These are phyloP conservation scores for Plantago ovata DNA, from an alignment of 257 asterid species.

Conservation along the genomic window DNA sequence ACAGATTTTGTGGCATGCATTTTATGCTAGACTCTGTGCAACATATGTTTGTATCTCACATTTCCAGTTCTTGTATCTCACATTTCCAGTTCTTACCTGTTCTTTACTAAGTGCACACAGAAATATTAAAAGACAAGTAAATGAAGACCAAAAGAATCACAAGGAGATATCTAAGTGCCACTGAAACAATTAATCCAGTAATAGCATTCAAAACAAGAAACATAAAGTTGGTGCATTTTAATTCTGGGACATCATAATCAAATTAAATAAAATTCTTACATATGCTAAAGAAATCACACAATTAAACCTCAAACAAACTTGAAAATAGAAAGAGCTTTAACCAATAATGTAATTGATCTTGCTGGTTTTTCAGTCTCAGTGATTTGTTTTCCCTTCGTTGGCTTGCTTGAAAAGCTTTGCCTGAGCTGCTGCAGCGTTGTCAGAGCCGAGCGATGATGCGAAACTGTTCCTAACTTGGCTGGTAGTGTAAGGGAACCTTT, in stretches of 20 bases:
- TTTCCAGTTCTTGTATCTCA: too few relatives aligned
- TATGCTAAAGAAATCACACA: constrained; percentile 19
- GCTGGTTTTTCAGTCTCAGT: constrained; percentile 28
- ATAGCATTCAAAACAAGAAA: constrained; percentile 15
- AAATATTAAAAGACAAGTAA: too few relatives aligned
- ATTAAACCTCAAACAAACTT: constrained; percentile 21
- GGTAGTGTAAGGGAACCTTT: constrained; percentile 62
- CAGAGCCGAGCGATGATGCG: constrained; percentile 53
- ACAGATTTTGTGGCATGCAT: too few relatives aligned
- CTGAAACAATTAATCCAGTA: constrained; percentile 10
- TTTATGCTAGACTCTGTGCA: too few relatives aligned
- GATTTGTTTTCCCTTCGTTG: constrained; percentile 59
- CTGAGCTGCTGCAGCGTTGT: constrained; percentile 74
- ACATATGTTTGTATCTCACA: too few relatives aligned
- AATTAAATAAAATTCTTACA: constrained; percentile 25
- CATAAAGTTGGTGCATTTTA: constrained; percentile 20
- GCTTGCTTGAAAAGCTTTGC: constrained; percentile 78
- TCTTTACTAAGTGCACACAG: too few relatives aligned
- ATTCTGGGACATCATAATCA: constrained; percentile 22
- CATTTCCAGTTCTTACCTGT: too few relatives aligned
- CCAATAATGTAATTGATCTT: constrained; percentile 15
- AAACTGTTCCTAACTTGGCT: constrained; percentile 69
- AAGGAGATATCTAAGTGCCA: not conserved
- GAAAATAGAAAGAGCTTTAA: constrained; percentile 11
- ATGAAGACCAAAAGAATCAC: too few relatives aligned